Conservation (phyloP, 2,329 filamentous ascomycete species). For the Didymella exigua region DNA sequence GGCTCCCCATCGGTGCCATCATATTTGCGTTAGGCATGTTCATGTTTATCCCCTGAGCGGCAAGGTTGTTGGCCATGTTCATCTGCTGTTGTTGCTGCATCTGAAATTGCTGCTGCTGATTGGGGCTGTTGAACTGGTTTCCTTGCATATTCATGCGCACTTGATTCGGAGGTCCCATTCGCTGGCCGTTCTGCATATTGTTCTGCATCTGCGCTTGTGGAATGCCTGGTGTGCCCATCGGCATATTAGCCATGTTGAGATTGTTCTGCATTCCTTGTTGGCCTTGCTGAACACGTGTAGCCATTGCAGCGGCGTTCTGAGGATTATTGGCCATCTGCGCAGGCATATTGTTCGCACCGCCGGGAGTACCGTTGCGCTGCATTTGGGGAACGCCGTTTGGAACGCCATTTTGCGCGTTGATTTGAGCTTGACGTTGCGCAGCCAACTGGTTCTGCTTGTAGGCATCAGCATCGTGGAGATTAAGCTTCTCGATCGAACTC, state of each 20-base stretch:
- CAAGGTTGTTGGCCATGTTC: slow-evolving; percentile 43
- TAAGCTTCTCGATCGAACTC: slow-evolving; percentile 20
- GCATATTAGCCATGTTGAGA: slow-evolving; percentile 59
- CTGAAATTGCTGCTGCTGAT: slow-evolving; percentile 42
- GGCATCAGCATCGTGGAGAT: slow-evolving; percentile 16
- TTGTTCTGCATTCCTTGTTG: slow-evolving; percentile 56
- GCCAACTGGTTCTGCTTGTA: slow-evolving; percentile 41
- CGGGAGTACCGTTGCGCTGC: slow-evolving; percentile 51
- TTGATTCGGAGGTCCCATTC: slow-evolving; percentile 57
- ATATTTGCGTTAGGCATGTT: slow-evolving; percentile 47
- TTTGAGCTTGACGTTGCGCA: slow-evolving; percentile 45
- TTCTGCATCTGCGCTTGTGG: slow-evolving; percentile 74
- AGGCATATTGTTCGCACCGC: slow-evolving; percentile 35
- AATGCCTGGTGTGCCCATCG: slow-evolving; percentile 62
- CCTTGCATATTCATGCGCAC: slow-evolving; percentile 49
- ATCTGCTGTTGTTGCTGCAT: slow-evolving; percentile 44
- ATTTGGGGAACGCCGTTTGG: slow-evolving; percentile 48
- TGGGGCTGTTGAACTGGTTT: slow-evolving; percentile 39
- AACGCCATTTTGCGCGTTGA: slow-evolving; percentile 48
- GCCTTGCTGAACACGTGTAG: slow-evolving; percentile 40
- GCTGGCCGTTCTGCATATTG: slow-evolving; percentile 61
- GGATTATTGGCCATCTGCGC: slow-evolving; percentile 38
- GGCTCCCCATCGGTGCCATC: slow-evolving; percentile 40
- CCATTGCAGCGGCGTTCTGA: slow-evolving; percentile 41
- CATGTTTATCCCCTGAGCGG: slow-evolving; percentile 39